Evolutionary conservation across 371 early-diverging fungal genomes (phyloP), one percentile per base, ranked within the genome.

Genomic region (Funneliformis caledonium): DNA sequence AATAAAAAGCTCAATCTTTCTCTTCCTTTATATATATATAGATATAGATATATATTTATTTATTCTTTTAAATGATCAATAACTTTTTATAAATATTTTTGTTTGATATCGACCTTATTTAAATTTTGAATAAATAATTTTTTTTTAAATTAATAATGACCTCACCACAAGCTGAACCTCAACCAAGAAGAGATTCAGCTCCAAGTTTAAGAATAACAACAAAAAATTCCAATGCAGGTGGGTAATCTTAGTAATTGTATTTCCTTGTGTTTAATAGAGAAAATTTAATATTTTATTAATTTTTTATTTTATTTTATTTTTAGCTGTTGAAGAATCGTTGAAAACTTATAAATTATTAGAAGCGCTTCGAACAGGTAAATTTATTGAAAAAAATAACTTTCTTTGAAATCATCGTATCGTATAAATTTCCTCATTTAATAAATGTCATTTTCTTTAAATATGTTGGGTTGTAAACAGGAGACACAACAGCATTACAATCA

Each of bases 271-370:
- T 33, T 64, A 64, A 10, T 26, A 26, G 2, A 64, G 5, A 22
- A 22, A 22, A 31, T 64, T 22, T 12, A 7, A 10, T 31, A 22
- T 31, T 1, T 64, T 64, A 26, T 31, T 64, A 22, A 31, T 33
- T 31, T 26, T 22, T 22, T 68, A 45, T 43, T 9, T 31, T 22
- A 10, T 12, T 64, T 22, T 11, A 10, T 72, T 31, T 61, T 14
- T 68, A 79, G 70, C 42, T 52, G 9, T 79, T 22, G 79, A 79
- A 79, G 79, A 79, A 59, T 79, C 79, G 52, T 56, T 79, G n/a
- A 79, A 47, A 79, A 79, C 79, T 37, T 79, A 79, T 60, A 37
- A 79, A 69, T 31, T 79, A 48, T 60, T 79, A n/a, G 79, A 79
- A 59, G 79, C 70, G 9, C 60, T 79, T n/a, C 52, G 79, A 52